Conservation (phyloP, 768 basidiomycete genomes). For the Leccinum obscurum region DNA sequence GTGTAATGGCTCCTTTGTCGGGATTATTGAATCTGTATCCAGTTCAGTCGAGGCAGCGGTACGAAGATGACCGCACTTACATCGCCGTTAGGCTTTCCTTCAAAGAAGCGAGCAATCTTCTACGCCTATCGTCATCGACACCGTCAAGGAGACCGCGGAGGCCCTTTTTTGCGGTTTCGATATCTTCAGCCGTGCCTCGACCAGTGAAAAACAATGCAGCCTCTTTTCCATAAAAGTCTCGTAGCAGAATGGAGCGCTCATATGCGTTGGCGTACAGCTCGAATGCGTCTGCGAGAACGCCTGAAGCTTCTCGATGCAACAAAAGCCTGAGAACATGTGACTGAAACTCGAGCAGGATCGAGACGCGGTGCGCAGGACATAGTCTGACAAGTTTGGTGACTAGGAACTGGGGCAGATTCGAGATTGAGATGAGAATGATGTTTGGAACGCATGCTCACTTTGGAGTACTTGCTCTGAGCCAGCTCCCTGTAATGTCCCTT, state of each 20-base stretch:
- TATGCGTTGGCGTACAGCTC: conserved; percentile 86
- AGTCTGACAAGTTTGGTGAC: conserved; percentile 76
- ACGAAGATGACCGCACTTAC: conserved; percentile 43
- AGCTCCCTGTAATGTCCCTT: conserved; percentile 78
- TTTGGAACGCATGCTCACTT: conserved; percentile 48
- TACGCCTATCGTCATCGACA: conserved; percentile 60
- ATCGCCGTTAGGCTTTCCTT: conserved; percentile 75
- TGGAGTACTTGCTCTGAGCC: conserved; percentile 88
- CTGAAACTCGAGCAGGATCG: conserved; percentile 80
- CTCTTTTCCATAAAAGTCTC: conserved; percentile 92
- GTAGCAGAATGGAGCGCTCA: conserved; percentile 76
- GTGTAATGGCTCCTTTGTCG: conserved; percentile 85
- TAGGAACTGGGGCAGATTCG: conserved; percentile 54
- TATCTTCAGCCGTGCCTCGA: conserved; percentile 58
- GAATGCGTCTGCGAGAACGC: conserved; percentile 84
- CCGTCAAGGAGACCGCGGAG: conserved; percentile 67
- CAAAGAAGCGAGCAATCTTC: conserved; percentile 63
- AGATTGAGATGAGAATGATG: conserved; percentile 1
- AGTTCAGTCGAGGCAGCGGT: background rate
- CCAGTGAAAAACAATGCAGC: conserved; percentile 65
- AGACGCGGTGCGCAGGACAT: conserved; percentile 70
- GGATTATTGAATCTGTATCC: conserved; percentile 81
- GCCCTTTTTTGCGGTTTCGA: conserved; percentile 64
- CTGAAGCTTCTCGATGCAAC: conserved; percentile 81
- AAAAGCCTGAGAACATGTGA: conserved; percentile 73